These are phyloP conservation scores for Rhodotorula kratochvilovae DNA, from an alignment of 768 basidiomycete species.

Conservation along the genomic window DNA sequence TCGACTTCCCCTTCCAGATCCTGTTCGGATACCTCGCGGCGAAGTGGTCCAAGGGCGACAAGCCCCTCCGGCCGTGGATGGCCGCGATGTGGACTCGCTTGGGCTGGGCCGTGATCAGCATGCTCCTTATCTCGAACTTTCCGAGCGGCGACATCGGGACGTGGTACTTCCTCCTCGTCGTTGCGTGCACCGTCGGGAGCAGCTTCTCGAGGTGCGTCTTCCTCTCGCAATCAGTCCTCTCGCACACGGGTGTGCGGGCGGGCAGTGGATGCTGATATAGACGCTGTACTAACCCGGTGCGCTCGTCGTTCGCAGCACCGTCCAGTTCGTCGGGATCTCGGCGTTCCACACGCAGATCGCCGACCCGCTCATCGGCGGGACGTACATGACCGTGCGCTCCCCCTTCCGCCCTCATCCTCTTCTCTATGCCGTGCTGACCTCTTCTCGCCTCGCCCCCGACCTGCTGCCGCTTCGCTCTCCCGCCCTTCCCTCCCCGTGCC, in stretches of 20 bases:
- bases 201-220: slow-evolving; percentile 76
- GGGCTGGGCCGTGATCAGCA: slow-evolving; percentile 64
- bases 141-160: slow-evolving; percentile 56
- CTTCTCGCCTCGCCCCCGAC: slow-evolving; percentile 45
- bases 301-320: too few relatives aligned
- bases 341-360: slow-evolving; percentile 96
- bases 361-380: slow-evolving; percentile 94
- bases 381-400: slow-evolving; percentile 80
- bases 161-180: slow-evolving; percentile 72
- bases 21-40: slow-evolving; percentile 90
- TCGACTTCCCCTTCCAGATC: slow-evolving; percentile 98
- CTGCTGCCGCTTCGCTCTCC: neutral
- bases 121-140: slow-evolving; percentile 76
- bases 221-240: neutral
- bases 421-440: neutral
- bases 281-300: too few relatives aligned
- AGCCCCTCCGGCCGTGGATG: slow-evolving; percentile 80
- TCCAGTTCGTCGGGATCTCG: slow-evolving; percentile 99
- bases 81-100: slow-evolving; percentile 85
- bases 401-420: neutral
- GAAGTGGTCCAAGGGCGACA: slow-evolving; percentile 77
- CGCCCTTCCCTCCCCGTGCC: slow-evolving; percentile 46
- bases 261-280: too few relatives aligned
- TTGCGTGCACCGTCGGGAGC: slow-evolving; percentile 73
- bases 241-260: too few relatives aligned